Base-by-base conservation (phyloP, 2,329 filamentous ascomycete genomes). In the Aspergillus ustus region DNA sequence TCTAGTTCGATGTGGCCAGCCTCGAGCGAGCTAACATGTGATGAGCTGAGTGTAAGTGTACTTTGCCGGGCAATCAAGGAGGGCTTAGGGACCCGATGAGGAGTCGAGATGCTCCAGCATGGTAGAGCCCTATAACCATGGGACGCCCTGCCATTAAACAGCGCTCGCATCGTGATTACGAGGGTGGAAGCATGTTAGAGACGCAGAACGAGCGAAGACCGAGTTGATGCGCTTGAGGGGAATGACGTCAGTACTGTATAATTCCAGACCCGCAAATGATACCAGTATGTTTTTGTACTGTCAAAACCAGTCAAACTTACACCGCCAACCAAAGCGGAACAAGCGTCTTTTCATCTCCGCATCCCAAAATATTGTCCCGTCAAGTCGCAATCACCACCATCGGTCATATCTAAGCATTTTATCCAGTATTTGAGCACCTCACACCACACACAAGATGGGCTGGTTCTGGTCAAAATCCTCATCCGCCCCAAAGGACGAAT, bases 1-100 rank as follows among this genome's bases (percentile, higher is more conserved):
- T 82, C 84, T 11, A 91, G 84, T n/a, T 84, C 81, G 67, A 98
- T 97, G 70, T 97, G 93, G 0, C 95, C 94, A 9, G 87, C 87
- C 65, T 90, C 87, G 69, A 90, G 84, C 48, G 69, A 66, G 87
- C 86, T 55, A 85, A 86, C 11, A 83, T 77, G 59, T 77, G 63
- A 66, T 37, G 62, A 58, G 46, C 45, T 60, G 20, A 52, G 51
- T 31, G 48, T 56, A 55, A 52, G 51, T 43, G 48, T 56, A 55
- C 57, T 59, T 31, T 48, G 49, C 22, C 60, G 53, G 34, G 56
- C 52, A 22, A 31, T 37, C 57, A 54, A 57, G 46, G 17, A 49
- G 8, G 15, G 29, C 34, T 37, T 52, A 31, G 19, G 52, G 54
- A 20, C 49, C 28, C 11, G n/a, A 40, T 51, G 40, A 28, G 25